Evolutionary conservation across 345 rosid genomes (phyloP).

Genomic region (Eucalyptus melliodora): DNA sequence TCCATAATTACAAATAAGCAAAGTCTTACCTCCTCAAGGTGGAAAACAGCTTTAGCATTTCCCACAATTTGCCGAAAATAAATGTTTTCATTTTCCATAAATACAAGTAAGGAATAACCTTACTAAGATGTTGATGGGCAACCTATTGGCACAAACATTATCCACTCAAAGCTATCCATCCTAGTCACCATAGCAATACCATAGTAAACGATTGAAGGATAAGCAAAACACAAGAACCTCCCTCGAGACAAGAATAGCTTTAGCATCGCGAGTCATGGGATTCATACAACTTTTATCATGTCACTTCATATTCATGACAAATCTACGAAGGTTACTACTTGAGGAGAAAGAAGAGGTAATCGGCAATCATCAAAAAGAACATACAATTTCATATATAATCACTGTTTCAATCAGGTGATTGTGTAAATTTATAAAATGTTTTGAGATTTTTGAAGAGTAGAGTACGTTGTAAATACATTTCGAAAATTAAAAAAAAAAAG

Average conservation of each 20-base stretch:
- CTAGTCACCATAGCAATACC: too few relatives aligned
- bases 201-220: neutral
- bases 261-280: neutral
- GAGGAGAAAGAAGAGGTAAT: neutral
- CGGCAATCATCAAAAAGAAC: neutral
- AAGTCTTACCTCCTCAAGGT: neutral
- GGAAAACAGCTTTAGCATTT: neutral
- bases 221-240: neutral
- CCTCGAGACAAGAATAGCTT: neutral
- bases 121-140: neutral
- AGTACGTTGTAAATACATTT: too few relatives aligned
- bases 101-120: neutral
- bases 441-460: too few relatives aligned
- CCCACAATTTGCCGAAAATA: neutral
- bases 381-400: too few relatives aligned
- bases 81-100: neutral
- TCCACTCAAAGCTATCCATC: neutral
- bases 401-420: neutral
- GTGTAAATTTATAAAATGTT: neutral
- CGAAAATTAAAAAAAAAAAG: too few relatives aligned
- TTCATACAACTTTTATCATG: neutral
- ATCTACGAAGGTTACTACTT: neutral
- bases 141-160: neutral
- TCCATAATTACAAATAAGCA: too few relatives aligned
- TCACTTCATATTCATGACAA: neutral